Evolutionary conservation across 1,284 basidiomycete genomes (phyloP), one percentile per base, ranked within the genome.

Genomic region (Marasmius sp.): DNA sequence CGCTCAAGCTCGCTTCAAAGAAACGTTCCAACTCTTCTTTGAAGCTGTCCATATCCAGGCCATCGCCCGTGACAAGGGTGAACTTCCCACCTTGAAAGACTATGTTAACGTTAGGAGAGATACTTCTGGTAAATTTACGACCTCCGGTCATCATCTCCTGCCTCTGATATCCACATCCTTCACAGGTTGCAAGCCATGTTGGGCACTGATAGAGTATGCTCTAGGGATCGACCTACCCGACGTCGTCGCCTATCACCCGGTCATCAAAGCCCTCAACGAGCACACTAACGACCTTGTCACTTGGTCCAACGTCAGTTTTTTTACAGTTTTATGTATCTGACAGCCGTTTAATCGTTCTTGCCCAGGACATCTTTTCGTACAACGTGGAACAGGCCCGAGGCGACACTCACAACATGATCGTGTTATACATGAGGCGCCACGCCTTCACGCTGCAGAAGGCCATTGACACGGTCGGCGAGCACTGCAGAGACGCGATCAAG

Each of bases 291-390:
- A 87, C 62, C 75, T 87, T 54, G 80, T 86, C 48, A 81, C 82
- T 43, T 85, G 85, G 83, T 84, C 82, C 34, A 87, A 87, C 68
- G 85, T 86, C 69, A 67, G 77, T 70, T 37, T 20, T 61, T 48
- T 34, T 38, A 37, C 43, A 8, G 47, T 36, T 41, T 33, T 58
- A 12, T n/a, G 18, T n/a, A 6, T 34, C 10, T 36, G n/a, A 8
- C 34, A 33, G 2, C 5, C 10, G 14, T 33, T 18, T 56, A 11
- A 47, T 22, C 20, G 37, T 8, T 39, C 39, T 33, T 39, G n/a
- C 50, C 1, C 54, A 87, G 85, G 85, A 87, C 63, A 81, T 87
- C 36, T 85, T 83, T 66, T 87, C 86, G 0, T 87, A 84, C 70
- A 86, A 86, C 59, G 81, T 82, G 57, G 86, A 87, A 66, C 86